phyloP scores from a whole-genome alignment of 495 filamentous ascomycete species.

The Talaromyces nanjingensis region DNA sequence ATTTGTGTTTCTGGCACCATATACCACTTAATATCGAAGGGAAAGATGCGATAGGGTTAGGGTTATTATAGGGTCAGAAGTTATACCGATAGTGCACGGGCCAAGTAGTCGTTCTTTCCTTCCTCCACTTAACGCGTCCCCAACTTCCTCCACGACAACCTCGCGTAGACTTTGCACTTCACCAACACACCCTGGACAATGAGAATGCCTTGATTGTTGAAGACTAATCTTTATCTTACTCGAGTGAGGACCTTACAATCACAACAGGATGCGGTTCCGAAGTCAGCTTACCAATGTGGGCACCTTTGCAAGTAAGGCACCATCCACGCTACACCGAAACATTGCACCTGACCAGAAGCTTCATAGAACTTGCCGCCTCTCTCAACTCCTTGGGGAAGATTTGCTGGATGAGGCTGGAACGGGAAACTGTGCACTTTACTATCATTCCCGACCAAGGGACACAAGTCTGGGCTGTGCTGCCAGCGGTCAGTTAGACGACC shows the following conservation, averaged over 20 bases:
- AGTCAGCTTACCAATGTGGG: slow-evolving; percentile 71
- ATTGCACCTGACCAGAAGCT: background rate
- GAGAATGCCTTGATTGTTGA: background rate
- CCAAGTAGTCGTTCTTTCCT: background rate
- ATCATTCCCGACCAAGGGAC: slow-evolving; percentile 88
- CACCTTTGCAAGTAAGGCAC: slow-evolving; percentile 68
- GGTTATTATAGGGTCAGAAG: too few relatives aligned
- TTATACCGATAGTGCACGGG: background rate
- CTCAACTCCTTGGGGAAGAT: slow-evolving; percentile 82
- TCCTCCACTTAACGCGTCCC: background rate
- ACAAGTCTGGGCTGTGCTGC: slow-evolving; percentile 78
- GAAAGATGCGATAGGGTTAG: background rate
- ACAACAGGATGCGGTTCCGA: slow-evolving; percentile 64
- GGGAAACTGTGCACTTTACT: slow-evolving; percentile 83
- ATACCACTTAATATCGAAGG: too few relatives aligned
- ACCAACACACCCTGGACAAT: background rate
- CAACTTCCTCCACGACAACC: background rate
- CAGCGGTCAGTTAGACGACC: slow-evolving; percentile 48
- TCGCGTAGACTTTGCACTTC: background rate
- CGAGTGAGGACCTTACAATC: background rate
- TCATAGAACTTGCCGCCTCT: slow-evolving; percentile 72
- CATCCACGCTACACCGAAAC: background rate
- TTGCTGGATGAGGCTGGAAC: slow-evolving; percentile 87
- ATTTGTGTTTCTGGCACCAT: too few relatives aligned
- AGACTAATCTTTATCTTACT: background rate